A percentile compares a stretch with the other conserved stretches of the same genome.
These are phyloP conservation scores for Mycena belliarum DNA, from an alignment of 768 basidiomycete species.

Conservation along the genomic window DNA sequence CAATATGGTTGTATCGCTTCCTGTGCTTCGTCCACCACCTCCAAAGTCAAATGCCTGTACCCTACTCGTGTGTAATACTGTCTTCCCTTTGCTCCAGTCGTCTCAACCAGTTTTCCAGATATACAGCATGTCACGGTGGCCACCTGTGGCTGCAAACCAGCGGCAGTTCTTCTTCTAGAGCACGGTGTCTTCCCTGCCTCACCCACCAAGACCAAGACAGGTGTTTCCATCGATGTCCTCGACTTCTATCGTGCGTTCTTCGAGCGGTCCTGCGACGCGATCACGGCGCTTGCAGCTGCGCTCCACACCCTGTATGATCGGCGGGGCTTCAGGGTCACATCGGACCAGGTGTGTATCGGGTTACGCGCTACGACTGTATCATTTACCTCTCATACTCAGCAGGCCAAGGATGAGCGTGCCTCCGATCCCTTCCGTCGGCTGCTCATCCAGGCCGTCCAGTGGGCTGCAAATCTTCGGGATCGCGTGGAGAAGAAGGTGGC, in stretches of 20 bases:
- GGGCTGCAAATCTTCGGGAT: no score
- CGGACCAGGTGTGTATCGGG: conserved; percentile 22
- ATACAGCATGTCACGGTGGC: background rate
- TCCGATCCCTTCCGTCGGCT: no score
- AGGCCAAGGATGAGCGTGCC: conserved; percentile 27
- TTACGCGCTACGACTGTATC: background rate
- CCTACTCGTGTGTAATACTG: no score
- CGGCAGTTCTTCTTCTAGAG: conserved; percentile 8
- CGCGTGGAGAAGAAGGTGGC: no score
- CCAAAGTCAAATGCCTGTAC: no score
- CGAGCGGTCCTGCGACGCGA: conserved; percentile 37
- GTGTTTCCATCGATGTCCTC: conserved; percentile 19
- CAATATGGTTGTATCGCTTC: no score
- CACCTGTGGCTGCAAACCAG: conserved; percentile 12
- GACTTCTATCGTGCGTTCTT: conserved; percentile 31
- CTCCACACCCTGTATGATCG: conserved; percentile 31
- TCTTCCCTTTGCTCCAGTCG: no score
- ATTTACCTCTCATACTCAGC: background rate
- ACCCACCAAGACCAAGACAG: conserved; percentile 14
- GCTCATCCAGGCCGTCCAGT: no score
- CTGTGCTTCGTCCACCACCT: no score
- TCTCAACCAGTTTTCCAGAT: background rate
- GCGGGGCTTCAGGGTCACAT: conserved; percentile 25
- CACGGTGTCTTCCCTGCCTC: conserved; percentile 23
- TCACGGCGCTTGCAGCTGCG: conserved; percentile 25